Conservation (phyloP, 2,329 filamentous ascomycete genomes). For the Fulvia fulva region DNA sequence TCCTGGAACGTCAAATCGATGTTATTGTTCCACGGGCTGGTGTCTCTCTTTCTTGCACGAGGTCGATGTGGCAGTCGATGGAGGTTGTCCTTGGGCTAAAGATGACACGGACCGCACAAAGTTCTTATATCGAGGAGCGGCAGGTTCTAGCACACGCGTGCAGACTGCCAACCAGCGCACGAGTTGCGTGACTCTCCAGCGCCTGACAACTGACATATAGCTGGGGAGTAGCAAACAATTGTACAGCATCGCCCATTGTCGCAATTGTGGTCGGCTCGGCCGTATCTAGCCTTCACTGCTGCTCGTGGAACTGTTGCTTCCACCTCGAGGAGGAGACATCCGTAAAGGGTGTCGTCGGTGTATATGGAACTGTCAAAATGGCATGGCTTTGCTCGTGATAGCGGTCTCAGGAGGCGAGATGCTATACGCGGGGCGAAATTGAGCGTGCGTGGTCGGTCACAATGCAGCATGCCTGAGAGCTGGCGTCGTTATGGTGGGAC, state of each 20-base stretch:
- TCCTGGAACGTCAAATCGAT: neutral
- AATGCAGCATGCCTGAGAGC: too few relatives aligned
- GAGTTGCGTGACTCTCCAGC: neutral
- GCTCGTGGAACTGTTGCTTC: too few relatives aligned
- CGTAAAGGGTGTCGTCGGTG: too few relatives aligned
- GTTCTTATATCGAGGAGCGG: neutral
- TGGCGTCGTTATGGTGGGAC: too few relatives aligned
- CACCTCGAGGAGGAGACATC: too few relatives aligned
- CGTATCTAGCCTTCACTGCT: neutral
- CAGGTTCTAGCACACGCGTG: neutral
- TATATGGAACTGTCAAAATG: too few relatives aligned
- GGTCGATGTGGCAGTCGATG: neutral
- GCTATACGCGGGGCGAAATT: too few relatives aligned
- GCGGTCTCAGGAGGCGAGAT: too few relatives aligned
- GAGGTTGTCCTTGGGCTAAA: neutral
- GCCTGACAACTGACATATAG: neutral
- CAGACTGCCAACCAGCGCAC: neutral
- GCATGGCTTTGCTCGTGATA: too few relatives aligned
- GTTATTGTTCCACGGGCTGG: neutral
- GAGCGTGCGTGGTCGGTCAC: too few relatives aligned
- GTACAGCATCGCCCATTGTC: neutral
- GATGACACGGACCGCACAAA: neutral
- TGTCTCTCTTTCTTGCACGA: neutral
- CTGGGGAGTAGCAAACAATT: neutral
- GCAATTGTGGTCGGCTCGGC: neutral